Evolutionary conservation across 768 basidiomycete species (phyloP), one percentile per base, ranked within the genome.

Genomic region (Leccinum truebloodii): DNA sequence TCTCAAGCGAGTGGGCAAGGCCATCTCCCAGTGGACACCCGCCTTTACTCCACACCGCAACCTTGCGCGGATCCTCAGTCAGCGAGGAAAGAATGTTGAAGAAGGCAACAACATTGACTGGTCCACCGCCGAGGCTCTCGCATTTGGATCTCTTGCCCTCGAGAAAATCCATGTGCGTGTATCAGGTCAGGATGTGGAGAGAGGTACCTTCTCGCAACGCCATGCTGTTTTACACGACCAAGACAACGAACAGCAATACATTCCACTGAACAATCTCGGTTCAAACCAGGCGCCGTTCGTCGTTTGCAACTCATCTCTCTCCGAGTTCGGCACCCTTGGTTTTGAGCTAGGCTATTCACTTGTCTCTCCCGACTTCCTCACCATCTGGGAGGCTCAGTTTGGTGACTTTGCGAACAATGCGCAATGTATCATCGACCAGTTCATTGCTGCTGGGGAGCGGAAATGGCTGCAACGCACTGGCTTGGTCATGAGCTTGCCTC

Each of bases 311-410:
- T 98, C 97, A 8, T 94, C 93, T 6, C 82, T 99, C 20, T 98
- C 96, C 48, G 97, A 99, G 75, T 99, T 79, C 71, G 97, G 96
- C 63, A 80, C 88, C 3, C 90, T 99, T 60, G 96, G 96, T 44
- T 99, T 98, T 75, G 96, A 99, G 75, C 87, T 99, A 32, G 96
- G 96, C 9, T 99, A 99, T 77, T 99, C 97, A 6, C 88, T 98
- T 64, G 97, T 98, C 57, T 96, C 94, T 14, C 97, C 96, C 20
- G 87, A 94, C 70, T 81, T 87, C 28, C 81, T 99, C 64, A 94
- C 94, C 16, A 88, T 99, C 70, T 99, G 96, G 97, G 97, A 98
- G 74, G 97, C 96, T 16, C 96, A 98, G 74, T 95, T 98, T 69
- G 96, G 96, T 72, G 96, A 98, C 77, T 98, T 98, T 73, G 95